Evolutionary conservation across 2,329 filamentous ascomycete genomes (phyloP), one percentile per base, ranked within the genome.

Genomic region (Monilinia fructigena): DNA sequence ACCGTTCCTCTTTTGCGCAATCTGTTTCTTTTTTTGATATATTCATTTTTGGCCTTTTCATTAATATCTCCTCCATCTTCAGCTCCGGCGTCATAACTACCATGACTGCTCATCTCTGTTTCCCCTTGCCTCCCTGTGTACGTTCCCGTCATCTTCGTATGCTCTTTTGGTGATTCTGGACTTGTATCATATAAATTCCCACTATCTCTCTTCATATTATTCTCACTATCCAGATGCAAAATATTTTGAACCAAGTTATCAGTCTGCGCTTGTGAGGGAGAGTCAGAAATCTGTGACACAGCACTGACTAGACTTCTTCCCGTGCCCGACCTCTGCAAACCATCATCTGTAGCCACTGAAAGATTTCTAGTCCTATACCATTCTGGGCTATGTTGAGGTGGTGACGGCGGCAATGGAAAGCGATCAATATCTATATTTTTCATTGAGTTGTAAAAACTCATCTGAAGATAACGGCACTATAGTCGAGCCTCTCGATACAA

Each of bases 281-380:
- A 42, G 14, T 65, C 55, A 8, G 54, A 48, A 5, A 65, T 31
- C 4, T 73, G 70, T 66, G 77, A 75, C 18, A 73, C 72, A 18
- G 74, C 72, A 64, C 78, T 74, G 72, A 76, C 75, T 12, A 80
- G 77, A 31, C 86, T 85, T 77, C 85, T 85, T 75, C 85, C 83
- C 40, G 48, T 53, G 23, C 26, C 35, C 31, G 28, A 47, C 26
- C 59, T 38, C 31, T 52, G 55, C 16, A 60, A 54, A 7, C 42
- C 55, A 6, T 53, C 18, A 60, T 65, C 23, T 14, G 12, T 35
- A 23, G n/a, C 31, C 7, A 26, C 35, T 1, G 58, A 40, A 8
- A 60, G 26, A 45, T 65, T 52, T 42, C n/a, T 12, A 42, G 26
- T 28, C 42, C 42, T 23, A 5, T 52, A 26, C 58, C 55, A 60